Conservation (phyloP, 805 yeast species). For the Alloascoidea hylecoeti region DNA sequence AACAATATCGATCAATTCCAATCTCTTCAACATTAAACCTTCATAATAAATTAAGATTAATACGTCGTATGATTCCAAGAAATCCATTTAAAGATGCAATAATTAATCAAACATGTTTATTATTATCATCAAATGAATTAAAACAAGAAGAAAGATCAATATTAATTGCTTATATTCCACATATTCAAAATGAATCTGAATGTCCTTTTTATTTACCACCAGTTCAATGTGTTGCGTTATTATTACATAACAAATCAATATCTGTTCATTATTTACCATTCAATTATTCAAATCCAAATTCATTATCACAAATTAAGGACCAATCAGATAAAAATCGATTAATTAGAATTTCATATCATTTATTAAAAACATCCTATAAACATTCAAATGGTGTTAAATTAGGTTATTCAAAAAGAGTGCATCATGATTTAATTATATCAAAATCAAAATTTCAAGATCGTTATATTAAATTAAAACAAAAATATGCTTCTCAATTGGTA, state of each 20-base stretch:
- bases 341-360: conserved; percentile 67
- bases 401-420: conserved; percentile 81
- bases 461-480: conserved; percentile 68
- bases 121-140: conserved; percentile 18
- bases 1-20: conserved; percentile 23
- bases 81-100: conserved; percentile 77
- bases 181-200: conserved; percentile 39
- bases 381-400: conserved; percentile 74
- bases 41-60: conserved; percentile 19
- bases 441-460: conserved; percentile 73
- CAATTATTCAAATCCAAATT: conserved; percentile 11
- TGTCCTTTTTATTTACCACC: conserved; percentile 87
- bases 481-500: conserved; percentile 61
- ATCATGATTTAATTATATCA: conserved; percentile 77
- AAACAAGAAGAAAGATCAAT: conserved; percentile 22
- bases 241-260: conserved; percentile 28
- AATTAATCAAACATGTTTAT: conserved; percentile 73
- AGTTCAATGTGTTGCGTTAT: conserved; percentile 64
- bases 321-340: conserved; percentile 42
- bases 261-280: conserved; percentile 74
- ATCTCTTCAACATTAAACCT: conserved; percentile 3
- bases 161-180: conserved; percentile 68
- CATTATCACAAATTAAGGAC: conserved; percentile 13
- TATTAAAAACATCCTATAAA: conserved; percentile 65
- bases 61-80: conserved; percentile 84